Evolutionary conservation across 2,329 filamentous ascomycete genomes (phyloP).

Genomic region (Clonostachys byssicola): DNA sequence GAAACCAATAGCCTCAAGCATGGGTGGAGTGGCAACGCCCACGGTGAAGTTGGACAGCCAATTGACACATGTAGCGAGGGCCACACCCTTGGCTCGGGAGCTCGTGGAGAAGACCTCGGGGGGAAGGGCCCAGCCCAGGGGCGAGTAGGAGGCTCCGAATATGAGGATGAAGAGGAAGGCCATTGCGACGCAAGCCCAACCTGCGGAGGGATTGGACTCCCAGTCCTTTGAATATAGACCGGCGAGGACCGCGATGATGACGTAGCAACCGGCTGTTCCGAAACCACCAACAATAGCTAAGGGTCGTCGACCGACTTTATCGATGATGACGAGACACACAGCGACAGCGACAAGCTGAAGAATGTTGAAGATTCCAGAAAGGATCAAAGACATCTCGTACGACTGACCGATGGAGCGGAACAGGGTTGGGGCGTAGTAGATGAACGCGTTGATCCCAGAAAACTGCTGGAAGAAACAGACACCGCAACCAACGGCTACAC

Average conservation of each 20-base stretch:
- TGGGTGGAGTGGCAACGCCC: conserved; percentile 48
- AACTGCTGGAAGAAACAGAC: conserved; percentile 39
- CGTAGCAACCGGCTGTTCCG: conserved; percentile 42
- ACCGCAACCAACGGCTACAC: conserved; percentile 29
- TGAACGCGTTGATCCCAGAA: conserved; percentile 22
- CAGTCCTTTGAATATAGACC: conserved; percentile 43
- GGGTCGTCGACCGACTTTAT: conserved; percentile 39
- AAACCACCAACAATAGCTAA: conserved; percentile 38
- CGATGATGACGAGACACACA: conserved; percentile 21
- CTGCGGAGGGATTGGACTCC: conserved; percentile 36
- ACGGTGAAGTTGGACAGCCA: conserved; percentile 29
- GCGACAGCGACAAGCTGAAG: conserved; percentile 31
- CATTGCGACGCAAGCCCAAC: conserved; percentile 48
- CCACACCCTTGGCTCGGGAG: conserved; percentile 27
- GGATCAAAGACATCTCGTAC: conserved; percentile 25
- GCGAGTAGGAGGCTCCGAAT: conserved; percentile 20
- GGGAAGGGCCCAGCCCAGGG: conserved; percentile 26
- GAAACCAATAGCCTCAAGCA: conserved; percentile 43
- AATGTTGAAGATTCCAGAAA: conserved; percentile 33
- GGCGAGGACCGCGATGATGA: conserved; percentile 46
- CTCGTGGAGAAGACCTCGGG: conserved; percentile 27
- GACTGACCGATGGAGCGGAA: conserved; percentile 30
- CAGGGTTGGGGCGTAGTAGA: conserved; percentile 41
- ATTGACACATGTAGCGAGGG: conserved; percentile 19
- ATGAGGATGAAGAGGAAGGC: conserved; percentile 14